phyloP scores from a whole-genome alignment of 1,139 yeast genomes.

The Candida sanyaensis region DNA sequence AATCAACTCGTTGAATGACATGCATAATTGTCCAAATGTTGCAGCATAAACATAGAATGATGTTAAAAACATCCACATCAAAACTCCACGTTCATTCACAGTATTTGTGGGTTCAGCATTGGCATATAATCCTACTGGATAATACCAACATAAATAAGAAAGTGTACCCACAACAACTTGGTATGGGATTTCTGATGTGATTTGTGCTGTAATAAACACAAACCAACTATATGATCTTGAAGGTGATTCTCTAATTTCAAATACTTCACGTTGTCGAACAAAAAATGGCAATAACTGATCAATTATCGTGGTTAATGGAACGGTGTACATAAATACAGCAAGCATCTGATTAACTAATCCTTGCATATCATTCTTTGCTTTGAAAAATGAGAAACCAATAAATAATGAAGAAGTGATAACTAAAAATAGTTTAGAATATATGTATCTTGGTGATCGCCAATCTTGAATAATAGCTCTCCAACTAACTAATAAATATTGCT shows the following conservation, averaged over 20 bases:
- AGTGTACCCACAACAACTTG: conserved; percentile 64
- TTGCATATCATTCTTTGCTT: conserved; percentile 30
- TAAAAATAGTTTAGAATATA: conserved; percentile 41
- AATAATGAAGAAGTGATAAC: conserved; percentile 43
- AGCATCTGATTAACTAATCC: conserved; percentile 54
- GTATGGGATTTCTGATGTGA: conserved; percentile 78
- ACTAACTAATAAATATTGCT: conserved; percentile 26
- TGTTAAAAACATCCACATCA: conserved; percentile 46
- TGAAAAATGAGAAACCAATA: conserved; percentile 48
- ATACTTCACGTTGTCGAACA: conserved; percentile 34
- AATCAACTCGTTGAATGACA: conserved; percentile 38
- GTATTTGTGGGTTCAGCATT: conserved; percentile 47
- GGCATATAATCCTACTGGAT: conserved; percentile 70
- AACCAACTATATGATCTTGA: conserved; percentile 33
- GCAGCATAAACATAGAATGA: conserved; percentile 34
- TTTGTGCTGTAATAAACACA: conserved; percentile 57
- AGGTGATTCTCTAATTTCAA: conserved; percentile 38
- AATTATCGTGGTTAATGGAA: conserved; percentile 51
- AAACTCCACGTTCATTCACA: conserved; percentile 40
- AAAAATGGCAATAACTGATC: conserved; percentile 49
- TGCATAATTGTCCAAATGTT: conserved; percentile 40
- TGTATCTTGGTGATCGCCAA: conserved; percentile 47
- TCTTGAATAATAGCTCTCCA: conserved; percentile 33
- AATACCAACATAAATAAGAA: conserved; percentile 75
- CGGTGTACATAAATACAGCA: conserved; percentile 54